Percentiles rank a stretch among this genome's conserved stretches.
Conservation (phyloP, 768 basidiomycete genomes). For the Hygrocybe punicea region DNA sequence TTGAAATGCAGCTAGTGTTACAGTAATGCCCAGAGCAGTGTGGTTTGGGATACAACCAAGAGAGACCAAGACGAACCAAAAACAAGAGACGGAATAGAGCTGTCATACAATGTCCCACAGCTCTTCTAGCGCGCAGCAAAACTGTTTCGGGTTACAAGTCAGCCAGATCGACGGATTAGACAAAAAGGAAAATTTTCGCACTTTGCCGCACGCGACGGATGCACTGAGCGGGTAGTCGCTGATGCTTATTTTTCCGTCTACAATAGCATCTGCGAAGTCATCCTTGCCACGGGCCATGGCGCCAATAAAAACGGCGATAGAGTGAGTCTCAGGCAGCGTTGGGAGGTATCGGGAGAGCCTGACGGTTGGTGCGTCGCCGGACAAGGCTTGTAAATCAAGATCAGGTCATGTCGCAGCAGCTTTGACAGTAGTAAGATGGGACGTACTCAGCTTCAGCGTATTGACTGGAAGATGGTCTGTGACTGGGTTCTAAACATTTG, state of each 20-base stretch:
- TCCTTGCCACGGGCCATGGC: constrained; percentile 97
- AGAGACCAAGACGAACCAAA: not conserved
- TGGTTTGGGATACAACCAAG: not conserved
- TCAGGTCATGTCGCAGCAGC: not conserved
- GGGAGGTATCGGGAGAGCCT: constrained; percentile 81
- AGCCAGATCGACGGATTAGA: constrained; percentile 3
- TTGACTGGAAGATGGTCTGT: constrained; percentile 92
- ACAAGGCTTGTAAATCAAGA: constrained; percentile 14
- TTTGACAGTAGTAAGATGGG: not conserved
- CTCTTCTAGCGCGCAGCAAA: constrained; percentile 90
- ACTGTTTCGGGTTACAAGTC: constrained; percentile 44
- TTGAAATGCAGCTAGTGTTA: constrained; percentile 3
- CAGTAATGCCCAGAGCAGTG: not conserved
- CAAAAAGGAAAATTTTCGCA: constrained; percentile 35
- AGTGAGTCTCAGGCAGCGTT: constrained; percentile 81
- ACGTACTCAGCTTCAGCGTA: constrained; percentile 91
- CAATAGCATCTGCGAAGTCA: constrained; percentile 92
- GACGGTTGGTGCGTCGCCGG: constrained; percentile 80
- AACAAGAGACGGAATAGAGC: not conserved
- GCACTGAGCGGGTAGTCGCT: constrained; percentile 92
- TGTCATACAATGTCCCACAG: constrained; percentile 84
- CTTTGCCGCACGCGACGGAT: constrained; percentile 95
- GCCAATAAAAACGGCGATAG: constrained; percentile 92
- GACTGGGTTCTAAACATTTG: constrained; percentile 72
- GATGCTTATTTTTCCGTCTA: constrained; percentile 96